phyloP scores from a whole-genome alignment of 2,329 filamentous ascomycete species.

The Pezicula carpinea region DNA sequence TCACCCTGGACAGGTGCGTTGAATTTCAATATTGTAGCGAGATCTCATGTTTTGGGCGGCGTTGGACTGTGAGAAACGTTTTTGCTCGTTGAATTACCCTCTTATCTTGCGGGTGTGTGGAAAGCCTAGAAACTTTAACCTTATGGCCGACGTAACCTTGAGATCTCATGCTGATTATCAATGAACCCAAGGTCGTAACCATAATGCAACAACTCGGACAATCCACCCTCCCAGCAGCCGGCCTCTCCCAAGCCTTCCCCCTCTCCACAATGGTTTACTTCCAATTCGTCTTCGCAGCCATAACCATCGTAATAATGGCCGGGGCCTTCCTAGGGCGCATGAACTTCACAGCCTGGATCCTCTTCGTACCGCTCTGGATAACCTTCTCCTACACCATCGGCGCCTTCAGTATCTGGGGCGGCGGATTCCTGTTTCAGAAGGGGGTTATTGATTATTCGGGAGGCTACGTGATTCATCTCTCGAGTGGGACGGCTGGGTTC shows the following conservation, averaged over 20 bases:
- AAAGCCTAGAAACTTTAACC: no score
- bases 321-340: conserved; percentile 43
- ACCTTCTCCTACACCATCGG: conserved; percentile 40
- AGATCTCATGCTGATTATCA: no score
- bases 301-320: conserved; percentile 42
- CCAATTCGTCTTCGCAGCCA: conserved; percentile 48
- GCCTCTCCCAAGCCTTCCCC: conserved; percentile 37
- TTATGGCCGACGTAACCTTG: no score
- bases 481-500: conserved; percentile 45
- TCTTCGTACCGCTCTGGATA: conserved; percentile 47
- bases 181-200: conserved; percentile 28
- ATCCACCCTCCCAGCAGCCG: conserved; percentile 37
- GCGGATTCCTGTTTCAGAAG: conserved; percentile 39
- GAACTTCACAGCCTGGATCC: conserved; percentile 47
- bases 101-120: no score
- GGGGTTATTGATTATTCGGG: conserved; percentile 48
- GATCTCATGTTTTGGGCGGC: no score
- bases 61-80: no score
- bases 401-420: conserved; percentile 42
- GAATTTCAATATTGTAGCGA: no score
- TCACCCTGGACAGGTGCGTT: conserved; percentile 36
- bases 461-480: conserved; percentile 49
- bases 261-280: conserved; percentile 48
- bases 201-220: conserved; percentile 40
- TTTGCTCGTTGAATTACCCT: no score